Evolutionary conservation across 331 rosid genomes (phyloP), one percentile per base, ranked within the genome.

Genomic region (Phaseolus coccineus): DNA sequence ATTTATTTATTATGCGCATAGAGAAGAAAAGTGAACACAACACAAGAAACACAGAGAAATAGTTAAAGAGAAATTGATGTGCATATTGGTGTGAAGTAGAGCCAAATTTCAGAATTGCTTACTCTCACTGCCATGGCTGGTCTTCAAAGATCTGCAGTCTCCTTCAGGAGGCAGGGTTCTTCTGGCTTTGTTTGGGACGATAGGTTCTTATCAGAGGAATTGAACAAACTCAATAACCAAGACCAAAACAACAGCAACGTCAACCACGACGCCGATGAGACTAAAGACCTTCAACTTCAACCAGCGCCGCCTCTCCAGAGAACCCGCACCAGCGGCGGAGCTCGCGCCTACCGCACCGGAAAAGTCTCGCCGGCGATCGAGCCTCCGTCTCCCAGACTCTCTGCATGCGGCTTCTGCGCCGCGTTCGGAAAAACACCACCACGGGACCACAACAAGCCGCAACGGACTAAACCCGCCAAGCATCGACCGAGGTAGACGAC

Each of bases 111-210:
- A 37, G 6, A 37, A 40, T 40, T 40, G 1, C 9, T 15, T 15
- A 1, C 8, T n/a, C 8, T 35, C 9, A 6, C 42, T 6, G 8
- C 57, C 22, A 55, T 93, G 97, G 93, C 88, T 65, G 96, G 93
- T 62, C 69, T 93, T 77, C 96, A 93, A 75, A 91, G 97, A 91
- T 93, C 97, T 76, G 88, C 81, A 12, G 81, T 86, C 19, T 93
- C 94, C 6, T 93, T 93, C 79, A 77, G 94, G 65, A 85, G 96
- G 7, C 94, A 93, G 71, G 97, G 97, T 69, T 93, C 97, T 6
- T 93, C 96, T 2, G 96, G 97, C 4, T 80, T 85, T n/a, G 91
- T 93, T 19, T 93, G 94, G 91, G 94, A 93, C 13, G 91, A 93
- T 25, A 85, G 24, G 40, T 78, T 88, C 61, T 16, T 89, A 16